Evolutionary conservation across 2,329 filamentous ascomycete genomes (phyloP).

Genomic region (Monosporascus sp.): DNA sequence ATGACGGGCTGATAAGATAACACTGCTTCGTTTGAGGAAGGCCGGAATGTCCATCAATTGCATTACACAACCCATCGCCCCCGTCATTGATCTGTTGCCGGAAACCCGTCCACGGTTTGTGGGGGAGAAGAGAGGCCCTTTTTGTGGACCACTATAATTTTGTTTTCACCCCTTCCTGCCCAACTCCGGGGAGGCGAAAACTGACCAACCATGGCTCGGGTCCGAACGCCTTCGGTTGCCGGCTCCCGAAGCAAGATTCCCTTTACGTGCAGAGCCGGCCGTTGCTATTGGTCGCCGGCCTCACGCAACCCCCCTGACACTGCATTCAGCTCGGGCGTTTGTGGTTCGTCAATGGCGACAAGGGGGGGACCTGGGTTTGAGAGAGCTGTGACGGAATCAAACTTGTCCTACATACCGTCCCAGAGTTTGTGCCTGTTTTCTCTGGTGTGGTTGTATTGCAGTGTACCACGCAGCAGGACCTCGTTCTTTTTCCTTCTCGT

Average conservation of each 20-base stretch:
- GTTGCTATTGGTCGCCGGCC: background rate
- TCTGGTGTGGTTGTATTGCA: background rate
- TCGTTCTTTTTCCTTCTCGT: background rate
- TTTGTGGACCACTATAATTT: too few species aligned
- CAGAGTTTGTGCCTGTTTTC: background rate
- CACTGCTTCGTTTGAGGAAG: too few species aligned
- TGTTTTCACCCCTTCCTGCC: too few species aligned
- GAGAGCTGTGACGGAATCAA: background rate
- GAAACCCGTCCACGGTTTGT: background rate
- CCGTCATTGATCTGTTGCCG: background rate
- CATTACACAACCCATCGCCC: background rate
- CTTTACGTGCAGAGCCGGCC: background rate
- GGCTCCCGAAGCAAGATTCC: background rate
- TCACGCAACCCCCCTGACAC: background rate
- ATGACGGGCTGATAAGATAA: too few species aligned
- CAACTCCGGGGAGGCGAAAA: too few species aligned
- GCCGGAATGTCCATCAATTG: too few species aligned
- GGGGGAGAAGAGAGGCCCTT: background rate
- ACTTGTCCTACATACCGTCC: background rate
- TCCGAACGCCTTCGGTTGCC: background rate
- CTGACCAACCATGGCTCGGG: background rate
- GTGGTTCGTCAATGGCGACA: background rate
- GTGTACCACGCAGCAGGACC: background rate
- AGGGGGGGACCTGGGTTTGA: background rate
- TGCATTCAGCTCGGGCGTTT: background rate